Conservation (phyloP, 73 alveolate genomes). For the Paramecium primaurelia region DNA sequence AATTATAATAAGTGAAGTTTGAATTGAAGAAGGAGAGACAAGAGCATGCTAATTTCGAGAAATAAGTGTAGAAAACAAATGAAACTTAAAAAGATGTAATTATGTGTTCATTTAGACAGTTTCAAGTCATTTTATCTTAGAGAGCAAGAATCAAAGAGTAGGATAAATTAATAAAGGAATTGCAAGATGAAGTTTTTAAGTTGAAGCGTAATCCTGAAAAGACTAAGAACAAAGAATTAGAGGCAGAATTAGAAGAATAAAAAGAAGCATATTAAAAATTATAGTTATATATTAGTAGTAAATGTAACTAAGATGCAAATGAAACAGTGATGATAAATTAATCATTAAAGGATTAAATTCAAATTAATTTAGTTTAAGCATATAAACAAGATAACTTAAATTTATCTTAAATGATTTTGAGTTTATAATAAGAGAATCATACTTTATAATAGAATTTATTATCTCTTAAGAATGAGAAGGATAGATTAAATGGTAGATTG, state of each 20-base stretch:
- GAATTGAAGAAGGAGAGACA: slow-evolving; percentile 9
- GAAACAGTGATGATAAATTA: neutral
- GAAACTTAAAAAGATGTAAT: slow-evolving; percentile 7
- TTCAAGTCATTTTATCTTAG: neutral
- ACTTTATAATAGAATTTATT: neutral
- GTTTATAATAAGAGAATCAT: neutral
- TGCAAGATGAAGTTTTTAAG: neutral
- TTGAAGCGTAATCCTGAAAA: slow-evolving; percentile 22
- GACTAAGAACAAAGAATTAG: neutral
- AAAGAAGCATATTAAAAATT: slow-evolving; percentile 15
- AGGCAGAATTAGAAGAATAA: neutral
- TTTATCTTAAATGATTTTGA: neutral
- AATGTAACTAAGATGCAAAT: neutral
- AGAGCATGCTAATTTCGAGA: slow-evolving; percentile 33
- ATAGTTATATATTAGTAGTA: neutral
- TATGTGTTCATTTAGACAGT: neutral
- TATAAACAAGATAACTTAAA: slow-evolving; percentile 23
- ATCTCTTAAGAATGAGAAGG: neutral
- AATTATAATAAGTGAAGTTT: neutral
- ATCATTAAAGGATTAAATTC: slow-evolving; percentile 9
- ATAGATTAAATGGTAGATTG: neutral
- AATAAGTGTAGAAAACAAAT: neutral
- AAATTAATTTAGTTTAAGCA: neutral
- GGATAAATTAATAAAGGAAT: neutral
- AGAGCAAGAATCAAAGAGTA: slow-evolving; percentile 28